Evolutionary conservation across 1,284 basidiomycete genomes (phyloP).

Genomic region (Trichosporon sp.): DNA sequence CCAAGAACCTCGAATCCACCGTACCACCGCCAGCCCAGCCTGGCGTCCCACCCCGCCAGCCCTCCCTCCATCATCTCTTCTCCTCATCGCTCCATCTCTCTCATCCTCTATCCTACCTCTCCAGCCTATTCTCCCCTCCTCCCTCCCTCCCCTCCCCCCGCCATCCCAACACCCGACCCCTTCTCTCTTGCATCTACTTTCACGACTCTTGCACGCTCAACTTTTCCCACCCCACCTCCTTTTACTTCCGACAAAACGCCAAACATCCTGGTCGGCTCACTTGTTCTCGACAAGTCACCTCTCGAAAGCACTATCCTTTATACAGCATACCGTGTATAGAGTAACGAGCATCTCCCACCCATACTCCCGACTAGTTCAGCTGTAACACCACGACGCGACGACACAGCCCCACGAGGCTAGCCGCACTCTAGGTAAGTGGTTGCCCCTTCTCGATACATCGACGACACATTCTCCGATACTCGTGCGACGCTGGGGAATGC

Average conservation of each 20-base stretch:
- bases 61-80: not conserved
- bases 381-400: not conserved
- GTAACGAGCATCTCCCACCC: not conserved
- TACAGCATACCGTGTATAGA: constrained; percentile 1
- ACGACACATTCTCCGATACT: not conserved
- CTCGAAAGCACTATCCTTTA: not conserved
- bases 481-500: not conserved
- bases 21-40: not conserved
- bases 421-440: not conserved
- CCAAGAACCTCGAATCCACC: not conserved
- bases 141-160: not conserved
- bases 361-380: not conserved
- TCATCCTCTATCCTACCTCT: constrained; percentile 3
- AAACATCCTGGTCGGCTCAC: not conserved
- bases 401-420: not conserved
- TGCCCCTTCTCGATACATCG: no score
- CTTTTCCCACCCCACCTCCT: not conserved
- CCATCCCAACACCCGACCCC: not conserved
- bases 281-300: not conserved
- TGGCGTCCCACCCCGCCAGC: not conserved
- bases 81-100: not conserved
- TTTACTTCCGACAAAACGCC: not conserved
- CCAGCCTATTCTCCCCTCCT: not conserved
- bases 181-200: not conserved
- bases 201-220: constrained; percentile 2